Conservation (phyloP, 169 alveolate species). For the Perkinsus olseni region DNA sequence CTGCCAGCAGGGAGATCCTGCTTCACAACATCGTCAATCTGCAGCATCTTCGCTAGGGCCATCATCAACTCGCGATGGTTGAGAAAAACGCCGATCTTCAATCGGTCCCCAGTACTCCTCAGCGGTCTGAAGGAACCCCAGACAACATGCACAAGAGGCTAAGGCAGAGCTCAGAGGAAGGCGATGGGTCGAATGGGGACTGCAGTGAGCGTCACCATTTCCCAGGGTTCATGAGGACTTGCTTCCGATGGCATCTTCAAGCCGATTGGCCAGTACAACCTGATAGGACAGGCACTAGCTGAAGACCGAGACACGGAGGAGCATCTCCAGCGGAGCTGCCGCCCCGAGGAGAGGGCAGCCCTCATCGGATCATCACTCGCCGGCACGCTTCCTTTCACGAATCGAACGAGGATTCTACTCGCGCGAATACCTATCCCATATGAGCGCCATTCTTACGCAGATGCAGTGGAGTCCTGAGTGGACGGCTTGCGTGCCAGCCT, state of each 20-base stretch:
- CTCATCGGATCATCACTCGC: no score
- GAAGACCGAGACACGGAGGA: no score
- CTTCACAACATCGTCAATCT: not conserved
- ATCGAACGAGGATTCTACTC: no score
- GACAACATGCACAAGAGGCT: not conserved
- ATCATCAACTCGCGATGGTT: slow-evolving; percentile 6
- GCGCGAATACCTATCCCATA: no score
- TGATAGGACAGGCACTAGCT: no score
- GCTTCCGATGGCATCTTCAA: not conserved
- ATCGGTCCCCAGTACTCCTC: not conserved
- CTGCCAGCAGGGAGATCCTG: not conserved
- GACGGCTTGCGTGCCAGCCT: not conserved
- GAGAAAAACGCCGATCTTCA: not conserved
- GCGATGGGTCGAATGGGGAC: no score
- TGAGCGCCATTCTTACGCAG: no score
- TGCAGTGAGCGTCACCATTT: not conserved
- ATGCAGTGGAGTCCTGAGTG: no score
- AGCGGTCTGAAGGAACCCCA: not conserved
- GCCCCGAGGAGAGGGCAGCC: no score
- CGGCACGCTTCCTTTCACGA: no score
- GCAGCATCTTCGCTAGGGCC: not conserved
- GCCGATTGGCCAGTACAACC: not conserved
- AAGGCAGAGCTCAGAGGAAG: no score
- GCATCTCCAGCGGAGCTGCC: no score
- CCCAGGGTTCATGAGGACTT: not conserved